Base-by-base conservation (phyloP, 2,329 filamentous ascomycete species). In the Clonostachys byssicola region DNA sequence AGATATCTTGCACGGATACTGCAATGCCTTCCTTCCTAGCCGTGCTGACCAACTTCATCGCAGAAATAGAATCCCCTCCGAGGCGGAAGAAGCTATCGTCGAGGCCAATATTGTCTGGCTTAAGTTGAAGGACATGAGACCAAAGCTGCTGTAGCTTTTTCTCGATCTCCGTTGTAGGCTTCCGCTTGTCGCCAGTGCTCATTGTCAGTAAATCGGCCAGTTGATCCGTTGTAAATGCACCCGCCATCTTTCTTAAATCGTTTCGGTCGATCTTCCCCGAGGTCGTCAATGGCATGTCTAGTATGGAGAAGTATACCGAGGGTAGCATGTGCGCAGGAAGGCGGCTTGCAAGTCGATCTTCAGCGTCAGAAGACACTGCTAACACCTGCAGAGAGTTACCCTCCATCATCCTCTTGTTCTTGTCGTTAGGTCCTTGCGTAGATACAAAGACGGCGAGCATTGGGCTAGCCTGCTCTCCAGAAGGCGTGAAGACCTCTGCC, bases 41-140 rank as follows among this genome's bases (percentile, higher is more conserved):
- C 20, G 20, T 23, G 6, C 20, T 12, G 16, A 44, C 30, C 9
- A 60, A 40, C 6, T 45, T 47, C 48, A 61, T 61, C 5, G 60
- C 59, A 3, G 43, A 41, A 17, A 62, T 49, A 0, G 62, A 65
- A 43, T 64, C 55, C 5, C 62, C 62, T 1, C 62, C 62, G 5
- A 64, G 43, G 7, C 49, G 47, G 43, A 65, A 56, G 47, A 65
- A 65, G 47, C 51, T 56, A 38, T 60, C 57, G 8, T 46, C 12
- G n/a, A 17, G 8, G 4, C 50, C 48, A 17, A 50, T 38, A 9
- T 56, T 16, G 5, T 39, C 36, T 14, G 36, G 49, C 5, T 56
- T 51, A 3, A 68, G 51, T 8, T 54, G 53, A 9, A 74, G 58
- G 0, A 70, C 54, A 3, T 60, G 54, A 12, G 57, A 55, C 68